Percentiles rank a stretch among this genome's conserved stretches.
Conservation (phyloP, 2,329 filamentous ascomycete genomes). For the Hymenoscyphus scutula region DNA sequence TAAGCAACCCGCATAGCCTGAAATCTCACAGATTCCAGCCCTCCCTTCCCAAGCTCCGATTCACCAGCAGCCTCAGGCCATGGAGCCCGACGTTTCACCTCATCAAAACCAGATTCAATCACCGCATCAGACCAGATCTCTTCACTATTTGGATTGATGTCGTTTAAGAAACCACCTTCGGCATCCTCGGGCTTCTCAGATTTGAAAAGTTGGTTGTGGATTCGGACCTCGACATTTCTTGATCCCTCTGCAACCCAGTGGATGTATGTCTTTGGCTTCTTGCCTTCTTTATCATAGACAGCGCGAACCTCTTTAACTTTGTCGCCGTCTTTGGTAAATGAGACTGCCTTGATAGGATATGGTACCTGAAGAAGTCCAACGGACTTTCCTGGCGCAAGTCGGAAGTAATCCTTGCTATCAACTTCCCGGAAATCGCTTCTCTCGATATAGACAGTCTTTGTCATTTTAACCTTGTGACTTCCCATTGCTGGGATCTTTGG, state of each 20-base stretch:
- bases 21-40: slow-evolving; percentile 78
- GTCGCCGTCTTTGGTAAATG: slow-evolving; percentile 64
- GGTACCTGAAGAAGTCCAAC: slow-evolving; percentile 72
- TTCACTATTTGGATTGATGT: slow-evolving; percentile 83
- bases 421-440: slow-evolving; percentile 73
- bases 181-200: slow-evolving; percentile 76
- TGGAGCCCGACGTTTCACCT: slow-evolving; percentile 69
- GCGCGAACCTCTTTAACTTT: slow-evolving; percentile 66
- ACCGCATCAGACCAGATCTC: slow-evolving; percentile 74
- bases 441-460: slow-evolving; percentile 81
- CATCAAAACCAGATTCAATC: slow-evolving; percentile 79
- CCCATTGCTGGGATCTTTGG: slow-evolving; percentile 73
- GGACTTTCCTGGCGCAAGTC: slow-evolving; percentile 70
- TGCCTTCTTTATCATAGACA: slow-evolving; percentile 66
- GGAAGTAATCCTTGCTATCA: slow-evolving; percentile 72
- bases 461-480: slow-evolving; percentile 60
- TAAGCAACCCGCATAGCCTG: slow-evolving; percentile 89
- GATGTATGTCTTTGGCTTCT: slow-evolving; percentile 78
- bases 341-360: slow-evolving; percentile 65
- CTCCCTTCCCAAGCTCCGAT: slow-evolving; percentile 57
- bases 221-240: slow-evolving; percentile 68
- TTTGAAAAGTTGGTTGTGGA: slow-evolving; percentile 83
- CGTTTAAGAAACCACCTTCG: slow-evolving; percentile 76
- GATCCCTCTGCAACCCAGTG: slow-evolving; percentile 82
- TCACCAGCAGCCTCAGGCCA: slow-evolving; percentile 77